Percentiles rank a stretch among this genome's conserved stretches.
These are phyloP conservation scores for Lipomyces anomalus DNA, from an alignment of 805 yeast genomes.

Conservation along the genomic window DNA sequence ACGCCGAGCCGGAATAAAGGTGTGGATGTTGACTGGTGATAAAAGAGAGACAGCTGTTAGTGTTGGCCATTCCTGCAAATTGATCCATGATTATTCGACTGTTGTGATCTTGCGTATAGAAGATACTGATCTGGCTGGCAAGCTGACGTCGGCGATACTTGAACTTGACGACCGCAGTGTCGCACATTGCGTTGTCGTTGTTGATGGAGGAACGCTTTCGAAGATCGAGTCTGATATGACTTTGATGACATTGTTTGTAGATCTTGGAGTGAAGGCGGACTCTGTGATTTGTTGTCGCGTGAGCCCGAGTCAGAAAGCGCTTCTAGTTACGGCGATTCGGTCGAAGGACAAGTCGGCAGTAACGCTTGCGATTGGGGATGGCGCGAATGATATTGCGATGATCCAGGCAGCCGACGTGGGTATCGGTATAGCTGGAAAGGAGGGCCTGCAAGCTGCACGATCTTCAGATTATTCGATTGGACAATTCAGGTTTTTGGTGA, in stretches of 20 bases:
- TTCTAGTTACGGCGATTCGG: constrained; percentile 78
- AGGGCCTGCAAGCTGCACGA: constrained; percentile 95
- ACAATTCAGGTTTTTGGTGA: constrained; percentile 79
- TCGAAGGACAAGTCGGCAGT: constrained; percentile 61
- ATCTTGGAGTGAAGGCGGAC: constrained; percentile 79
- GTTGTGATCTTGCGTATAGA: constrained; percentile 60
- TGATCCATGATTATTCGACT: constrained; percentile 88
- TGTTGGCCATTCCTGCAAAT: constrained; percentile 89
- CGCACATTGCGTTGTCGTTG: constrained; percentile 91
- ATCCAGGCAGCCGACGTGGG: constrained; percentile 98
- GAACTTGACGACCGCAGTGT: constrained; percentile 68
- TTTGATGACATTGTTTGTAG: constrained; percentile 68
- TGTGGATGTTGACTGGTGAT: constrained; percentile 99
- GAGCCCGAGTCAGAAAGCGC: constrained; percentile 92
- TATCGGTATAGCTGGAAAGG: constrained; percentile 93
- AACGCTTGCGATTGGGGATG: constrained; percentile 95
- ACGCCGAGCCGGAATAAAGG: constrained; percentile 83
- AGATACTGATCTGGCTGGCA: constrained; percentile 54
- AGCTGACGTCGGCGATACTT: constrained; percentile 67
- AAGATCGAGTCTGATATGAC: constrained; percentile 69
- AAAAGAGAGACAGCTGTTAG: constrained; percentile 97
- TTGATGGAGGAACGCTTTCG: constrained; percentile 85
- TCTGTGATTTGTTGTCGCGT: constrained; percentile 95
- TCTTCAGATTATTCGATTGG: constrained; percentile 93
- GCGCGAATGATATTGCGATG: constrained; percentile 99